Percentiles rank a stretch among this genome's conserved stretches.
phyloP scores from a whole-genome alignment of 2,329 filamentous ascomycete genomes.

The Cryphonectria parasitica region DNA sequence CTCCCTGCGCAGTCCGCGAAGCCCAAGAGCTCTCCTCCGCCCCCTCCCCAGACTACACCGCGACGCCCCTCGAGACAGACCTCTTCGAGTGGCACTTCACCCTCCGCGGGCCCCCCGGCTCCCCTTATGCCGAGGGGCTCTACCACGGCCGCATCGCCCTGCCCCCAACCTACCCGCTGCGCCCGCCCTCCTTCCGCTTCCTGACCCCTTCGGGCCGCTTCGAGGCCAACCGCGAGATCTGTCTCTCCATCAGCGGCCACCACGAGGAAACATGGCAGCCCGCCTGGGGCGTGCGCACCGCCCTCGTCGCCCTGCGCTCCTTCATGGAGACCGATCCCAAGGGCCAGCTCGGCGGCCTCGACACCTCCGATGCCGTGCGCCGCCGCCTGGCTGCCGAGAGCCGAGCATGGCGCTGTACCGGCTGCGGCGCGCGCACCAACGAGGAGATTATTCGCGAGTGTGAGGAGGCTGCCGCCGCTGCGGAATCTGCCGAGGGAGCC shows the following conservation, averaged over 20 bases:
- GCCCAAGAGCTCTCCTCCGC: conserved; percentile 80
- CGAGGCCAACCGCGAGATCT: conserved; percentile 96
- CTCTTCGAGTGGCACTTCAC: conserved; percentile 99
- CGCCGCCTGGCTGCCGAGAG: conserved; percentile 71
- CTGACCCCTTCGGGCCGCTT: conserved; percentile 89
- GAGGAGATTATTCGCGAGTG: conserved; percentile 74
- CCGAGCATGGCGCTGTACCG: conserved; percentile 66
- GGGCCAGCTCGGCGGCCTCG: conserved; percentile 89
- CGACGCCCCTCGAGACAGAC: conserved; percentile 82
- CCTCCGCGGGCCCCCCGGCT: conserved; percentile 82
- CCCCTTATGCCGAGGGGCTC: conserved; percentile 77
- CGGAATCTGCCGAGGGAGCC: conserved; percentile 27
- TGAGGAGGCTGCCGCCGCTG: conserved; percentile 56
- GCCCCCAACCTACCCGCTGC: conserved; percentile 85
- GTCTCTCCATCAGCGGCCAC: conserved; percentile 88
- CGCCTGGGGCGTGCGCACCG: conserved; percentile 93
- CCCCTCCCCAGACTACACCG: conserved; percentile 84
- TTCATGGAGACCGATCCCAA: conserved; percentile 93
- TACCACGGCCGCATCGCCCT: conserved; percentile 96
- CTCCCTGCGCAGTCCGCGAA: conserved; percentile 70
- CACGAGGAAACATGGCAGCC: conserved; percentile 99
- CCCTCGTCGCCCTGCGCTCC: conserved; percentile 75
- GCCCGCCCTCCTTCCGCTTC: conserved; percentile 95
- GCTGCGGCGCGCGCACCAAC: conserved; percentile 74
- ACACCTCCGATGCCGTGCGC: conserved; percentile 70